A percentile compares a stretch with the other conserved stretches of the same genome.
Evolutionary conservation across 73 alveolate species (phyloP).

Genomic region (Effrenium voratum): DNA sequence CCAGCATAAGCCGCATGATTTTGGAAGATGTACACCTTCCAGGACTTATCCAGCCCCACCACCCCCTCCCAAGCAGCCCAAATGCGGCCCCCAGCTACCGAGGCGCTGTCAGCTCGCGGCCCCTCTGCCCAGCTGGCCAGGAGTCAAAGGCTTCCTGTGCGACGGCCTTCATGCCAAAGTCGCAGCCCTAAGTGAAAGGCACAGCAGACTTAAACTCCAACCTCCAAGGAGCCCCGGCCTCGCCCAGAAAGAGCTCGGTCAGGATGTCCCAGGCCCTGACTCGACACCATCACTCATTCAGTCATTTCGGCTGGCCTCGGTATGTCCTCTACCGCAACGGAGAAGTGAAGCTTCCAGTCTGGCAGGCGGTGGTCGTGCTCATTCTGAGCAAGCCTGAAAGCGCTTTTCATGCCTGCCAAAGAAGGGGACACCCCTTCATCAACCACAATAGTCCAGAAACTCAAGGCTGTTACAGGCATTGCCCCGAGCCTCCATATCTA

Average conservation of each 20-base stretch:
- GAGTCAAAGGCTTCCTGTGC: slow-evolving; percentile 71
- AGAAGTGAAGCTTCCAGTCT: slow-evolving; percentile 90
- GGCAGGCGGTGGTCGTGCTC: slow-evolving; percentile 91
- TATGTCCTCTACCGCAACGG: slow-evolving; percentile 20
- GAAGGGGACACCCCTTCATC: too few relatives aligned
- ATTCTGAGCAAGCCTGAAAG: slow-evolving; percentile 85
- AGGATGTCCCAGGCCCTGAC: slow-evolving; percentile 85
- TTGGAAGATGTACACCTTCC: slow-evolving; percentile 79
- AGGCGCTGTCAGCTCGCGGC: slow-evolving; percentile 73
- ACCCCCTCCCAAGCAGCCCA: too few relatives aligned
- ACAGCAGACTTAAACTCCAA: background rate
- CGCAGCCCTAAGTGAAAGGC: slow-evolving; percentile 64
- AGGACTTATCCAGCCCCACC: too few relatives aligned
- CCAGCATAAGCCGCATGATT: slow-evolving; percentile 54
- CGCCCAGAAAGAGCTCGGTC: slow-evolving; percentile 55
- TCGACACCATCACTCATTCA: background rate
- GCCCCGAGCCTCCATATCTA: too few relatives aligned
- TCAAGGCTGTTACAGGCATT: too few relatives aligned
- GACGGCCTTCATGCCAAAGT: slow-evolving; percentile 93
- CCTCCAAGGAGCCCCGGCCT: background rate
- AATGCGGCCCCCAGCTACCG: background rate
- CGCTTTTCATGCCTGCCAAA: too few relatives aligned
- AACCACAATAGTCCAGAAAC: too few relatives aligned
- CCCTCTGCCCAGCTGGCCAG: slow-evolving; percentile 86
- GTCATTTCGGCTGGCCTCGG: background rate